A percentile compares a stretch with the other conserved stretches of the same genome.
Evolutionary conservation across 371 early-diverging fungal species (phyloP).

Genomic region (Globomyces sp.): DNA sequence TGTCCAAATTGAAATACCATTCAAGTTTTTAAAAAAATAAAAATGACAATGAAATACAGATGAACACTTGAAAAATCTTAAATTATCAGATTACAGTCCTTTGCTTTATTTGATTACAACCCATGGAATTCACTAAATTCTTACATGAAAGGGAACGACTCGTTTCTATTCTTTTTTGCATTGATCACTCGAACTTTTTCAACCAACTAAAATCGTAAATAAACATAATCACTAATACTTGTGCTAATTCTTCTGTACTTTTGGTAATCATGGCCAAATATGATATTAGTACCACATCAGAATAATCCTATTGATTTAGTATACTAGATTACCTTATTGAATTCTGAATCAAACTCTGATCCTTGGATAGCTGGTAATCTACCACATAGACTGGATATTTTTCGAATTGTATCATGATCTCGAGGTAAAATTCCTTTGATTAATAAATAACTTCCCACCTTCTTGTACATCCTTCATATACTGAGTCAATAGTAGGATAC

Average conservation of each 20-base stretch:
- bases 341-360: constrained; percentile 67
- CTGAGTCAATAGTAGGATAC: constrained; percentile 64
- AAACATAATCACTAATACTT: constrained; percentile 37
- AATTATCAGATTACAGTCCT: no score
- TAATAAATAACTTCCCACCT: constrained; percentile 34
- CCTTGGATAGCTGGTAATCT: constrained; percentile 70
- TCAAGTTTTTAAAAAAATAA: no score
- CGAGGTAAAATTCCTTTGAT: constrained; percentile 53
- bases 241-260: constrained; percentile 67
- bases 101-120: no score
- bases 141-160: no score
- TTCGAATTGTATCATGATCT: constrained; percentile 75
- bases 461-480: constrained; percentile 69
- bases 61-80: no score
- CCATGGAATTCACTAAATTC: no score
- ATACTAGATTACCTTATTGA: constrained; percentile 55
- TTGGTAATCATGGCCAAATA: constrained; percentile 79
- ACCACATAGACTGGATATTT: constrained; percentile 70
- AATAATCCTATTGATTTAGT: constrained; percentile 61
- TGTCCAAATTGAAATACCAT: no score
- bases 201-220: constrained; percentile 30
- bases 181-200: constrained; percentile 27
- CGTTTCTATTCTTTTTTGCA: neutral
- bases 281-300: constrained; percentile 73
- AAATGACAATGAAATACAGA: no score